These are phyloP conservation scores for Dothideomycetes sp. DNA, from an alignment of 2,329 filamentous ascomycete species.

Conservation along the genomic window DNA sequence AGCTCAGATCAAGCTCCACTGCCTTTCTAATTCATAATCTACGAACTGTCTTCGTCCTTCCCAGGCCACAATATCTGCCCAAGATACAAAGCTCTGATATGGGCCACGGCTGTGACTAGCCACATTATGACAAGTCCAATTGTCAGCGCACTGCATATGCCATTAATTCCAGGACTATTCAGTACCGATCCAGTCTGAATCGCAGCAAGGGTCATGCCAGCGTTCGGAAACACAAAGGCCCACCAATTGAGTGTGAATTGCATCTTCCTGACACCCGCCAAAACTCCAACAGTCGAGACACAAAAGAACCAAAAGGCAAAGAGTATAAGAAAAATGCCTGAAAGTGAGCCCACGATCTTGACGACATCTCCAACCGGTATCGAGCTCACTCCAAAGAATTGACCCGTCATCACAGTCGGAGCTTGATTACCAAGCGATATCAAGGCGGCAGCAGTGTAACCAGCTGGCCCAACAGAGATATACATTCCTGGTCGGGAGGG, in stretches of 20 bases:
- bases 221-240: slow-evolving; percentile 57
- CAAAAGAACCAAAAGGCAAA: slow-evolving; percentile 42
- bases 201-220: slow-evolving; percentile 49
- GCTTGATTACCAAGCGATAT: slow-evolving; percentile 36
- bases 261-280: slow-evolving; percentile 29
- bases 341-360: slow-evolving; percentile 29
- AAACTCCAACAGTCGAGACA: slow-evolving; percentile 28
- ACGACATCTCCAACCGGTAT: slow-evolving; percentile 25
- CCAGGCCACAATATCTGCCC: slow-evolving; percentile 47
- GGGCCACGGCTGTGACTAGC: slow-evolving; percentile 39
- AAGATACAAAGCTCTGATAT: slow-evolving; percentile 40
- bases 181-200: slow-evolving; percentile 46
- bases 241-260: slow-evolving; percentile 46
- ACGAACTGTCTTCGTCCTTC: slow-evolving; percentile 45
- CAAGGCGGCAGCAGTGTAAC: slow-evolving; percentile 33
- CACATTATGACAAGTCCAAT: slow-evolving; percentile 44
- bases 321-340: slow-evolving; percentile 36
- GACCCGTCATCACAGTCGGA: slow-evolving; percentile 21
- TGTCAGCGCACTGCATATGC: slow-evolving; percentile 45
- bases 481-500: slow-evolving; percentile 38
- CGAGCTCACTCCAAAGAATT: slow-evolving; percentile 22
- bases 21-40: no score
- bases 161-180: slow-evolving; percentile 41
- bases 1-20: no score
- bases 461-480: slow-evolving; percentile 38